Percentiles rank a stretch among this genome's conserved stretches.
Conservation (phyloP, 2,329 filamentous ascomycete species). For the Akanthomyces lecanii region DNA sequence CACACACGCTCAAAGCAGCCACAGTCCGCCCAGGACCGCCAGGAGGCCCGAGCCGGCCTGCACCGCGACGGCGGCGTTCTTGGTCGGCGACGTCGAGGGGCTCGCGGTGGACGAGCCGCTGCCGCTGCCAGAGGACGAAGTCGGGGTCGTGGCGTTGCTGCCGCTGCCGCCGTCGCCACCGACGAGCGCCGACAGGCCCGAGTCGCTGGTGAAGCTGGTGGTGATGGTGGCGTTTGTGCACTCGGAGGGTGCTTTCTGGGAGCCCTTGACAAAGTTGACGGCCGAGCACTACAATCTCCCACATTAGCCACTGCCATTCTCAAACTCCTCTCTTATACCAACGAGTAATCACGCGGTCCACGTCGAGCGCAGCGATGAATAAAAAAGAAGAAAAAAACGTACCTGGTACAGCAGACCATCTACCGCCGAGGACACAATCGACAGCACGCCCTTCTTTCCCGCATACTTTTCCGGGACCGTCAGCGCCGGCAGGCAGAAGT, state of each 20-base stretch:
- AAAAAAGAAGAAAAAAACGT: slow-evolving; percentile 1
- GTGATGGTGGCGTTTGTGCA: slow-evolving; percentile 36
- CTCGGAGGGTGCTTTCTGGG: slow-evolving; percentile 27
- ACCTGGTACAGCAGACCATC: slow-evolving; percentile 54
- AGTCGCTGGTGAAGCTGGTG: slow-evolving; percentile 30
- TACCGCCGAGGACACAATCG: slow-evolving; percentile 46
- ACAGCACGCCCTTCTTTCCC: slow-evolving; percentile 52
- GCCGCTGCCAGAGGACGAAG: slow-evolving; percentile 1
- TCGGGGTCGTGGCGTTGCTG: background rate
- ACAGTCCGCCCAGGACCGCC: background rate
- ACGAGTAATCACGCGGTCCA: background rate
- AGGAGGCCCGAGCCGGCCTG: slow-evolving; percentile 6
- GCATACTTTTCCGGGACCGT: slow-evolving; percentile 46
- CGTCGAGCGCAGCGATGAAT: slow-evolving; percentile 1
- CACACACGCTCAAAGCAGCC: background rate
- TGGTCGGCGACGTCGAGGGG: background rate
- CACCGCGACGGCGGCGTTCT: background rate
- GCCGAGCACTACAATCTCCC: slow-evolving; percentile 43
- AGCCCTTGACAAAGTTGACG: slow-evolving; percentile 51
- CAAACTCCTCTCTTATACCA: too few relatives aligned
- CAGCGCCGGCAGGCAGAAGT: slow-evolving; percentile 49
- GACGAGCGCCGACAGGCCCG: slow-evolving; percentile 33
- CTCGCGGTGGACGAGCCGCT: slow-evolving; percentile 2
- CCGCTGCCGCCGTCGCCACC: slow-evolving; percentile 1
- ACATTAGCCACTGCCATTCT: background rate